These are phyloP conservation scores for Citrullus amarus DNA, from an alignment of 306 rosid genomes.

Conservation along the genomic window DNA sequence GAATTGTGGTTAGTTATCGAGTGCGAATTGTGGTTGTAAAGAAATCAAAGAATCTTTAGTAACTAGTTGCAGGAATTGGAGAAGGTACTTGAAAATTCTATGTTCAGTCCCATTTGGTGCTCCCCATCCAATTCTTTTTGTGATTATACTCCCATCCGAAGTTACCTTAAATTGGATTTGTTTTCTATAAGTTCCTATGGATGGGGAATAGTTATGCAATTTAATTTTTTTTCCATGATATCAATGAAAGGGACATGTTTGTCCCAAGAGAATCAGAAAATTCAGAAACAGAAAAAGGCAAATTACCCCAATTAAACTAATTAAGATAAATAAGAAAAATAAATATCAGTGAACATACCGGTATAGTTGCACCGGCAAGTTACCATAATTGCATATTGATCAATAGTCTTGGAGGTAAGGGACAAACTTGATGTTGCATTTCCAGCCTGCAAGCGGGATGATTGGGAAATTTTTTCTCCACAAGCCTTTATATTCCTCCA, in stretches of 20 bases:
- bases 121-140: neutral
- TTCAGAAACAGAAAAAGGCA: neutral
- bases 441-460: conserved; percentile 31
- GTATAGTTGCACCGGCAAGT: conserved; percentile 89
- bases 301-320: conserved; percentile 2
- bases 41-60: neutral
- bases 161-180: neutral
- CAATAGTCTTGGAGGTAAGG: conserved; percentile 25
- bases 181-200: neutral
- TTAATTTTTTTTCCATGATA: neutral
- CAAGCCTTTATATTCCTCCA: conserved; percentile 42
- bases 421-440: conserved; percentile 34
- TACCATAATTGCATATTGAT: conserved; percentile 82
- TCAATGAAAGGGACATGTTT: neutral
- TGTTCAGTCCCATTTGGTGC: neutral
- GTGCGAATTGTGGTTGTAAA: neutral
- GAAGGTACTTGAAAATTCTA: neutral
- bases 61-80: neutral
- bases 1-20: neutral
- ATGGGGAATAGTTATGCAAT: neutral
- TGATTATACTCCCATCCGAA: neutral
- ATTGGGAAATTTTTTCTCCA: conserved; percentile 39
- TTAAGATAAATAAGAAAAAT: conserved; percentile 10
- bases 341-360: conserved; percentile 27
- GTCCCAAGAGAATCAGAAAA: neutral